Conservation (phyloP, 225 moss, liverwort and hornwort species). For the Physcomitrellopsis africana region DNA sequence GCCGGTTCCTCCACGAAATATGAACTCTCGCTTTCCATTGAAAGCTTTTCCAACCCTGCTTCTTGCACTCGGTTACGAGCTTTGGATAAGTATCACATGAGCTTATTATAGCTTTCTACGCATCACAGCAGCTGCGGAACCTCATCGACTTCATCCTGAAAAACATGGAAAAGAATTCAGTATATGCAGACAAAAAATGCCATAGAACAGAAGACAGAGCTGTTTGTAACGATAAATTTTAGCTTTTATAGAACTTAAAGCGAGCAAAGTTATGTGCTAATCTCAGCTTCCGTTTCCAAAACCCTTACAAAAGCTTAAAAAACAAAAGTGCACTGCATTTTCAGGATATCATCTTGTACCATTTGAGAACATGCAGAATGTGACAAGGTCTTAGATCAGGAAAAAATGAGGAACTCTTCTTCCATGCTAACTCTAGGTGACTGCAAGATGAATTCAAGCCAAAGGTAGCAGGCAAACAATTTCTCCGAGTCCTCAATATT, state of each 20-base stretch:
- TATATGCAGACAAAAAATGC: background rate
- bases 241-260: background rate
- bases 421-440: background rate
- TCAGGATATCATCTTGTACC: background rate
- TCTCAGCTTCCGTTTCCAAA: background rate
- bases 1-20: conserved; percentile 36
- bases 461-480: background rate
- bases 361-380: conserved; percentile 13
- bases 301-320: background rate
- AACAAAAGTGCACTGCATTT: conserved; percentile 6
- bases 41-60: conserved; percentile 37
- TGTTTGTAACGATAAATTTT: background rate
- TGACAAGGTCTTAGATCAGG: background rate
- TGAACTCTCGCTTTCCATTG: conserved; percentile 43
- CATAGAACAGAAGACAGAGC: background rate
- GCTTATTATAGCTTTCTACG: conserved; percentile 53
- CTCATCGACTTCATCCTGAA: conserved; percentile 64
- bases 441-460: background rate
- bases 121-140: conserved; percentile 45
- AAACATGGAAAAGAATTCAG: conserved; percentile 11
- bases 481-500: background rate
- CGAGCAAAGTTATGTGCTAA: background rate
- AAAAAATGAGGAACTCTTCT: background rate
- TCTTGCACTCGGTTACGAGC: conserved; percentile 44
- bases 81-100: conserved; percentile 51